A percentile compares a stretch with the other conserved stretches of the same genome.
phyloP scores from a whole-genome alignment of 495 filamentous ascomycete species.

The Darksidea phi region DNA sequence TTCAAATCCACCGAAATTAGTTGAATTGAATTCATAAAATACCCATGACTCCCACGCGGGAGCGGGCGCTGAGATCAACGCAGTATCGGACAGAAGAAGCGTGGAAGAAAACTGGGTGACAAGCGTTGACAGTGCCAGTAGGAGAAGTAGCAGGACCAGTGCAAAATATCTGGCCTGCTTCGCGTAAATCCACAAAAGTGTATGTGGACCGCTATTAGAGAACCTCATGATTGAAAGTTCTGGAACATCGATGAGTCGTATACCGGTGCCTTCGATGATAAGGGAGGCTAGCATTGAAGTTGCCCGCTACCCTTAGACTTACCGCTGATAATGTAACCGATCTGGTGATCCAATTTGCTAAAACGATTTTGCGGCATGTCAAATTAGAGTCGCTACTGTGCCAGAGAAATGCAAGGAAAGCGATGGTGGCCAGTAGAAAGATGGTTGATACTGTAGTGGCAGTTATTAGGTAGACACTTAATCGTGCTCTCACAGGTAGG shows the following conservation, averaged over 20 bases:
- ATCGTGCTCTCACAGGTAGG: neutral
- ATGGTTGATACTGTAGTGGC: neutral
- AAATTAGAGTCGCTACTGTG: neutral
- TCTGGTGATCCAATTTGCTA: neutral
- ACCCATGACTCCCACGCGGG: neutral
- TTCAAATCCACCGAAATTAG: neutral
- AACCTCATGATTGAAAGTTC: constrained; percentile 7
- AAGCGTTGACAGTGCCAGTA: neutral
- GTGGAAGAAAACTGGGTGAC: constrained; percentile 3
- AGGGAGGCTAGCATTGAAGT: constrained; percentile 9
- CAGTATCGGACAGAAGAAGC: neutral
- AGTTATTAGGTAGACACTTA: neutral
- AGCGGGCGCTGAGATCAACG: too few relatives aligned
- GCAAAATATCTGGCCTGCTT: neutral
- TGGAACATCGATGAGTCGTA: constrained; percentile 1
- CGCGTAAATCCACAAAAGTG: neutral
- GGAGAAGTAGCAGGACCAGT: neutral
- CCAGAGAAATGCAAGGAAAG: neutral
- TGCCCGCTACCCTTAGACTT: neutral
- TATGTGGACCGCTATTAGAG: constrained; percentile 3
- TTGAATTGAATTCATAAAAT: neutral
- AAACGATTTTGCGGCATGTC: neutral
- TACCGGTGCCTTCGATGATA: neutral
- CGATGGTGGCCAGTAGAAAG: neutral
- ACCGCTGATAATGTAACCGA: neutral